Conservation (phyloP, 1,284 basidiomycete genomes). For the Phenoliferia sp. region DNA sequence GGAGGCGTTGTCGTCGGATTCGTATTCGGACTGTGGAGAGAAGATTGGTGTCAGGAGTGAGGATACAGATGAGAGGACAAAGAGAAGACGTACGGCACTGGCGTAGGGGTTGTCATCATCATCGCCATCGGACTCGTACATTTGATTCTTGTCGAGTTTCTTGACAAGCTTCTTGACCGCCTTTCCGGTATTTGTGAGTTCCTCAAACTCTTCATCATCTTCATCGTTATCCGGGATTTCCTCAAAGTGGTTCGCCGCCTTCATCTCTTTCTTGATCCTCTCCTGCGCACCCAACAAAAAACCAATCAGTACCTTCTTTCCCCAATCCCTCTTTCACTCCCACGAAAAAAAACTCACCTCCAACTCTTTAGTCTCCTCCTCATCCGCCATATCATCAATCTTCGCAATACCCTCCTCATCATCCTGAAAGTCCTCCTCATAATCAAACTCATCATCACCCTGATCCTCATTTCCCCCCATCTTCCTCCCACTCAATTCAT, state of each 20-base stretch:
- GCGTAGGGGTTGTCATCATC: conserved; percentile 71
- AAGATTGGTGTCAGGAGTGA: neutral
- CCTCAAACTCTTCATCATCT: conserved; percentile 53
- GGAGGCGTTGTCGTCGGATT: conserved; percentile 14
- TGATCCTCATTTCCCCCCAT: conserved; percentile 22
- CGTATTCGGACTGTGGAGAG: neutral
- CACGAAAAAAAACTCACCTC: conserved; percentile 51
- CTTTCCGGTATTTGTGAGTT: conserved; percentile 62
- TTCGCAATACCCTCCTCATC: conserved; percentile 64
- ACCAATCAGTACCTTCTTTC: neutral
- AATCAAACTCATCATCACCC: conserved; percentile 67
- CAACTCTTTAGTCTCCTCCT: conserved; percentile 78
- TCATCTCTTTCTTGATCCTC: conserved; percentile 75
- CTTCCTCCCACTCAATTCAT: conserved; percentile 14
- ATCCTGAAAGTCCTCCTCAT: conserved; percentile 77
- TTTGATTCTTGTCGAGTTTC: conserved; percentile 48
- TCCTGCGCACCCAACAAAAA: conserved; percentile 52
- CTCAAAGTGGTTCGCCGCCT: conserved; percentile 64
- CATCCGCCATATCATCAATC: conserved; percentile 63
- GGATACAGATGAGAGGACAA: neutral
- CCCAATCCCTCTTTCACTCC: neutral
- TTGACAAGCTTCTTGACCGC: conserved; percentile 70
- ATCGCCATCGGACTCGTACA: conserved; percentile 57
- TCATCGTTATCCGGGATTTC: conserved; percentile 69
- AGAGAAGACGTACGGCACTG: conserved; percentile 9